These are phyloP conservation scores for Phytomonas serpens DNA, from an alignment of 208 protist species.

Conservation along the genomic window DNA sequence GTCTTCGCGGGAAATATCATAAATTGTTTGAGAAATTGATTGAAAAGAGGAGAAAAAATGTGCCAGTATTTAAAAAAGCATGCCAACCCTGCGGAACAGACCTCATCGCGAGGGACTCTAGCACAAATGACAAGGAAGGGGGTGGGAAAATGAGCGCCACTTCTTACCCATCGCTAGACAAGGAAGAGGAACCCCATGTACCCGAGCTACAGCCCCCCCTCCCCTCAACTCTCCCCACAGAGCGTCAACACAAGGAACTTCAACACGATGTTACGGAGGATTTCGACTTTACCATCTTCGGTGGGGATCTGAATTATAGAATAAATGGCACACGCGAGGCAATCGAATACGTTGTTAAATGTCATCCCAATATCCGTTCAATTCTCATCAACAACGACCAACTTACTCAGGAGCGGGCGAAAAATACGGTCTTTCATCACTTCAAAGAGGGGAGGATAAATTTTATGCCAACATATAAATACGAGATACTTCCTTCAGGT, in stretches of 20 bases:
- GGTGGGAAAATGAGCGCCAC: neutral
- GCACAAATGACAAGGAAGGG: neutral
- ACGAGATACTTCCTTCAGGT: conserved; percentile 21
- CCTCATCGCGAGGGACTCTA: neutral
- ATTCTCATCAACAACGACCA: conserved; percentile 89
- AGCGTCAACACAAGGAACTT: neutral
- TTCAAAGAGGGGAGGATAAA: conserved; percentile 82
- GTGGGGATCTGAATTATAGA: conserved; percentile 95
- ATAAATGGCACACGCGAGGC: conserved; percentile 80
- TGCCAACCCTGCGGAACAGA: neutral
- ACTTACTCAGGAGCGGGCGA: conserved; percentile 72
- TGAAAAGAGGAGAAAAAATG: conserved; percentile 10
- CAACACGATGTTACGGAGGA: conserved; percentile 75
- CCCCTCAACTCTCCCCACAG: neutral
- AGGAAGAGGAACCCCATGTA: neutral
- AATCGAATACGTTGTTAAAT: conserved; percentile 68
- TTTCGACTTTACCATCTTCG: conserved; percentile 90
- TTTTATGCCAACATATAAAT: conserved; percentile 94
- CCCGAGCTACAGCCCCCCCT: neutral
- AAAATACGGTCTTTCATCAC: conserved; percentile 64
- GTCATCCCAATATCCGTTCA: conserved; percentile 52
- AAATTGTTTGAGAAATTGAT: conserved; percentile 26
- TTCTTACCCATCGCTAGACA: neutral
- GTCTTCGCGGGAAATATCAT: conserved; percentile 25
- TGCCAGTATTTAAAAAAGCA: conserved; percentile 4